phyloP scores from a whole-genome alignment of 495 filamentous ascomycete species.

The Achaetomiella virescens region DNA sequence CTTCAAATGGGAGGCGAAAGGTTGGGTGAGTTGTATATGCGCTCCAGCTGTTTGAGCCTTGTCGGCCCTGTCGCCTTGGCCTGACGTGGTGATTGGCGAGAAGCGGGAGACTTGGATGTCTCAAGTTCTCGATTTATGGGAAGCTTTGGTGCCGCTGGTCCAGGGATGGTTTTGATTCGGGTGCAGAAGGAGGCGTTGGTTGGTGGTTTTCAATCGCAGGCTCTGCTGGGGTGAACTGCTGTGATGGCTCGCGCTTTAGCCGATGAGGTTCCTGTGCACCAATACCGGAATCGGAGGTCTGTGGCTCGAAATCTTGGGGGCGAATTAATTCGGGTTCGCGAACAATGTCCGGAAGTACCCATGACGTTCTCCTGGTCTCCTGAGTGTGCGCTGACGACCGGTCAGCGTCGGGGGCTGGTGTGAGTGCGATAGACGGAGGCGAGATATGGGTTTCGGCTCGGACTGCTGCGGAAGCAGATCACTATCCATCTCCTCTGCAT shows the following conservation, averaged over 20 bases:
- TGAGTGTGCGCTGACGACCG: neutral
- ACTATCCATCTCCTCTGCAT: slow-evolving; percentile 8
- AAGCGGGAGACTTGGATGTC: neutral
- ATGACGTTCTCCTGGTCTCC: neutral
- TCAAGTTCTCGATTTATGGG: no score
- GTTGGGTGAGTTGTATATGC: slow-evolving; percentile 15
- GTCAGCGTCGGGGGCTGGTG: neutral
- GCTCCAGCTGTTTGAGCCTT: slow-evolving; percentile 15
- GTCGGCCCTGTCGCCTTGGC: slow-evolving; percentile 12
- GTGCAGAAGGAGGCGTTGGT: neutral
- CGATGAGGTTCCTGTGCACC: neutral
- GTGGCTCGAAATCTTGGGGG: neutral
- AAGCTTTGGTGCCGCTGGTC: neutral
- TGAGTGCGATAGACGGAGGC: neutral
- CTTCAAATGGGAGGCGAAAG: slow-evolving; percentile 15
- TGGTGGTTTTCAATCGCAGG: neutral
- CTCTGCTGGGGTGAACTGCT: neutral
- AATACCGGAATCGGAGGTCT: neutral
- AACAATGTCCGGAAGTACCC: neutral
- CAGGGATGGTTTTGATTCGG: neutral
- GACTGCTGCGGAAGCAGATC: neutral
- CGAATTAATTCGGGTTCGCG: neutral
- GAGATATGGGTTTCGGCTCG: slow-evolving; percentile 1
- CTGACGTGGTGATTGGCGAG: neutral
- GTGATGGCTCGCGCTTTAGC: neutral